phyloP scores from a whole-genome alignment of 345 rosid species.

The Arabidopsis suecica region DNA sequence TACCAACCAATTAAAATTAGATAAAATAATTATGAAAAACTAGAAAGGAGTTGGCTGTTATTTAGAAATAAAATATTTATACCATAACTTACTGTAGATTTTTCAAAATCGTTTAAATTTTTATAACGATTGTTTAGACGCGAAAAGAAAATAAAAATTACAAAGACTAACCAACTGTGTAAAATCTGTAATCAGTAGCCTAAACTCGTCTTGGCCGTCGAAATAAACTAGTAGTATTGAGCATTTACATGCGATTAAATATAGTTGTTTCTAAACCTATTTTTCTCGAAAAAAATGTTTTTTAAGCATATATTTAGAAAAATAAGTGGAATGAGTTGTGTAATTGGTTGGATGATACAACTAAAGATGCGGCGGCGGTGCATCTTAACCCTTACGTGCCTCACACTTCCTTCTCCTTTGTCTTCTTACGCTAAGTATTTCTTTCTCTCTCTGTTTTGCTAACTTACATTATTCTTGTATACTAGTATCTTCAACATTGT shows the following conservation, averaged over 20 bases:
- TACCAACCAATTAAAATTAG: slow-evolving; percentile 35
- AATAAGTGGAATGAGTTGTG: slow-evolving; percentile 42
- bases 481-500: slow-evolving; percentile 10
- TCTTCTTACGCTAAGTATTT: slow-evolving; percentile 49
- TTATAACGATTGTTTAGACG: no score
- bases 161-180: not conserved
- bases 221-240: not conserved
- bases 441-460: slow-evolving; percentile 11
- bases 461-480: slow-evolving; percentile 19
- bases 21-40: not conserved
- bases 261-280: no score
- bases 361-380: slow-evolving; percentile 52
- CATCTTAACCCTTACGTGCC: slow-evolving; percentile 51
- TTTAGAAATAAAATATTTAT: not conserved
- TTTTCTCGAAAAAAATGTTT: no score
- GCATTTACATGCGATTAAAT: not conserved
- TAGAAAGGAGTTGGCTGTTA: not conserved
- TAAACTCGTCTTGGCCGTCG: not conserved
- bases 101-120: no score
- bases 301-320: not conserved
- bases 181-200: not conserved
- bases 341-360: slow-evolving; percentile 37
- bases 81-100: no score
- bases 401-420: slow-evolving; percentile 46
- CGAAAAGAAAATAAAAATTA: no score